Evolutionary conservation across 2,329 filamentous ascomycete genomes (phyloP).

Genomic region (Stagonosporopsis cucurbitacearum): DNA sequence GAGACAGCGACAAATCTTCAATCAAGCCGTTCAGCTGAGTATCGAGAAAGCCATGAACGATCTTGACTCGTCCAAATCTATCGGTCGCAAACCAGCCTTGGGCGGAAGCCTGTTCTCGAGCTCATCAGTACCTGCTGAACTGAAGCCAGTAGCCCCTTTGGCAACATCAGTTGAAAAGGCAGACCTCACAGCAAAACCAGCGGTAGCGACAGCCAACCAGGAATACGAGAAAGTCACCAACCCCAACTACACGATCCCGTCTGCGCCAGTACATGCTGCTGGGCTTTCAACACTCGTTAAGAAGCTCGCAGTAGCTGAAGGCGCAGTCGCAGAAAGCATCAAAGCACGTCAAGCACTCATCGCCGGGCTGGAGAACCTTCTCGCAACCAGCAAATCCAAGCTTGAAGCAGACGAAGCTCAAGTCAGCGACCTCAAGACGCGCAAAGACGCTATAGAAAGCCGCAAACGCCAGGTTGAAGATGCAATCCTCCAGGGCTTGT

Average conservation of each 20-base stretch:
- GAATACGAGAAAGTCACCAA: constrained; percentile 88
- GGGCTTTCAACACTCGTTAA: constrained; percentile 89
- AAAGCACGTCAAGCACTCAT: constrained; percentile 82
- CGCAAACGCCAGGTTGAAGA: constrained; percentile 91
- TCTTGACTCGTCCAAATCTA: constrained; percentile 52
- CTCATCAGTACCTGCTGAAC: constrained; percentile 72
- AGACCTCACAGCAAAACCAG: constrained; percentile 69
- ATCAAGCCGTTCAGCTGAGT: constrained; percentile 76
- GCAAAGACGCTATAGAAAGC: constrained; percentile 74
- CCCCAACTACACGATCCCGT: constrained; percentile 70
- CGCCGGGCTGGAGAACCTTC: constrained; percentile 78
- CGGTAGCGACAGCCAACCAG: constrained; percentile 72
- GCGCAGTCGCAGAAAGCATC: constrained; percentile 85
- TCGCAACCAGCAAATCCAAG: constrained; percentile 74
- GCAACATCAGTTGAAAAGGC: constrained; percentile 79
- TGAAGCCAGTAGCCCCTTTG: constrained; percentile 74
- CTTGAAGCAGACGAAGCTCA: constrained; percentile 73
- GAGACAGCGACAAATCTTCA: constrained; percentile 86
- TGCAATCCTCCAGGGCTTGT: constrained; percentile 84
- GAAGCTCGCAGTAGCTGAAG: constrained; percentile 85
- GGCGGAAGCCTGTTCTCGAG: constrained; percentile 75
- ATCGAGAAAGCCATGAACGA: constrained; percentile 79
- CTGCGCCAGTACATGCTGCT: constrained; percentile 89
- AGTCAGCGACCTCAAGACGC: constrained; percentile 67
- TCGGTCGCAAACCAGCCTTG: constrained; percentile 62